These are phyloP conservation scores for Dendrobium chrysotoxum DNA, from an alignment of 106 monocot genomes.

Conservation along the genomic window DNA sequence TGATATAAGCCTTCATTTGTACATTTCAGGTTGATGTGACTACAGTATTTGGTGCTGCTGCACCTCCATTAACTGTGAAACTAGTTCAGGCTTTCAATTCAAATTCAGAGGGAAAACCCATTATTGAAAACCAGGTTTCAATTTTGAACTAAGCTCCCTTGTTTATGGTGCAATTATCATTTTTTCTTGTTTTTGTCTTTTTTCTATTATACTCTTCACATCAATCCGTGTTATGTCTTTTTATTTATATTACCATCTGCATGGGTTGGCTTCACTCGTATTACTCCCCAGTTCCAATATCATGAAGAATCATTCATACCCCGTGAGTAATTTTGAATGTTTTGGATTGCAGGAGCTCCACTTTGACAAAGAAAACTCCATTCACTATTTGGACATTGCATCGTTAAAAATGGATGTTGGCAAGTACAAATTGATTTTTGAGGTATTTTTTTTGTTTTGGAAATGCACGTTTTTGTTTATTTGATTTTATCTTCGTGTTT, in stretches of 20 bases:
- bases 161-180: not conserved
- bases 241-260: not conserved
- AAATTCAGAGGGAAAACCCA: constrained; percentile 41
- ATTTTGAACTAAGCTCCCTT: not conserved
- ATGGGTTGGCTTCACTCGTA: not conserved
- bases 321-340: constrained; percentile 5
- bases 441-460: constrained; percentile 41
- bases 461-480: constrained; percentile 2
- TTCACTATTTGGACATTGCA: constrained; percentile 65
- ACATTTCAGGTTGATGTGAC: constrained; percentile 75
- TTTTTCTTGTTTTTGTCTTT: not conserved
- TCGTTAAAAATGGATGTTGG: constrained; percentile 78
- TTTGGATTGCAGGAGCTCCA: constrained; percentile 47
- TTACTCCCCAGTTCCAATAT: not conserved
- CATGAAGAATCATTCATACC: not conserved
- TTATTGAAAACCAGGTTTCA: constrained; percentile 58
- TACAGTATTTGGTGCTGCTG: constrained; percentile 76
- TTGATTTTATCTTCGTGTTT: not conserved
- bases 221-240: not conserved
- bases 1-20: not conserved
- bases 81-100: constrained; percentile 42
- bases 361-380: constrained; percentile 66
- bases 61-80: constrained; percentile 69
- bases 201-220: not conserved
- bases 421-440: constrained; percentile 69